Evolutionary conservation across 2,329 filamentous ascomycete genomes (phyloP).

Genomic region (Aspergillus ochraceoroseus): DNA sequence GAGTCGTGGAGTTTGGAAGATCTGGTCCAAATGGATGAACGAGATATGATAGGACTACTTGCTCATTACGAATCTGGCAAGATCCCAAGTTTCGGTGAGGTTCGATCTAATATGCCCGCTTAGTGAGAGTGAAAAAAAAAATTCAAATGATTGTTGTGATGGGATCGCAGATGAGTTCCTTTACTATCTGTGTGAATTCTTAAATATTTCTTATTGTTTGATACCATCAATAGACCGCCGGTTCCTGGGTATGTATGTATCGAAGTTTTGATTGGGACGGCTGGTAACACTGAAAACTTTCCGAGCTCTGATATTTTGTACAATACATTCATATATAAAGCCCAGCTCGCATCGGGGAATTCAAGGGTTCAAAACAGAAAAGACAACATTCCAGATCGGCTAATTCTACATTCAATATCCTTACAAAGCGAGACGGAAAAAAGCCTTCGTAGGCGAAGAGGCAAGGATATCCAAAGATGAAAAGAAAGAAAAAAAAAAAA

Average conservation of each 20-base stretch:
- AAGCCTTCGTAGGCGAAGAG: conserved; percentile 19
- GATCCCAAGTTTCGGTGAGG: conserved; percentile 37
- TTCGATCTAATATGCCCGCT: conserved; percentile 23
- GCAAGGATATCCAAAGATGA: conserved; percentile 31
- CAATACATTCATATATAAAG: conserved; percentile 11
- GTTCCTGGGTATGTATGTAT: background rate
- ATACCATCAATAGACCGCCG: background rate
- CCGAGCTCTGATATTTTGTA: background rate
- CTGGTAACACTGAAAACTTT: background rate
- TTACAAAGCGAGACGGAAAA: conserved; percentile 16
- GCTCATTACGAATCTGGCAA: conserved; percentile 58
- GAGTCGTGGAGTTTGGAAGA: conserved; percentile 81
- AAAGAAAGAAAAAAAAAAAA: conserved; percentile 5
- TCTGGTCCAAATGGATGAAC: conserved; percentile 72
- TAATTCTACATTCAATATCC: conserved; percentile 24
- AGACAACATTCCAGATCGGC: conserved; percentile 12
- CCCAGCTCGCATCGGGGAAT: conserved; percentile 5
- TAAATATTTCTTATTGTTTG: background rate
- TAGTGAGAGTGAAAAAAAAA: background rate
- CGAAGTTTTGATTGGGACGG: too few relatives aligned
- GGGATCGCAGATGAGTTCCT: too few relatives aligned
- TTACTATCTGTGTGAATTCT: too few relatives aligned
- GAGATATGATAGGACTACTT: conserved; percentile 79
- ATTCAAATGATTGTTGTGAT: too few relatives aligned
- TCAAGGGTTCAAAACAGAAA: conserved; percentile 4